Base-by-base conservation (phyloP, 2,329 filamentous ascomycete species). In the Cryoendolithus antarcticus region DNA sequence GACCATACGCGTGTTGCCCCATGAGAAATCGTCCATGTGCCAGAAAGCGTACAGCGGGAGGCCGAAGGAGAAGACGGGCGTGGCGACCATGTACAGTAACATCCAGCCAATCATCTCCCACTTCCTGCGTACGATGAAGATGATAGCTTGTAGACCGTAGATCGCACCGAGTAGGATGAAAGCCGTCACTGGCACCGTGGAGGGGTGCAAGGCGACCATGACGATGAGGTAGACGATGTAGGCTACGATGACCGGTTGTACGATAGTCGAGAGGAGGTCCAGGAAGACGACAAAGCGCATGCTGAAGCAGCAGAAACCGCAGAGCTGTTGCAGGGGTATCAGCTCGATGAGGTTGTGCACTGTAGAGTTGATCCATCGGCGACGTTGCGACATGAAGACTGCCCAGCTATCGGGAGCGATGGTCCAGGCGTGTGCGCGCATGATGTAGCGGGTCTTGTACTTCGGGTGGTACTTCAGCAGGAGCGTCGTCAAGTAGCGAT, bases 61-160 rank as follows among this genome's bases (percentile, higher is more conserved):
- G 42, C 75, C 86, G 47, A 93, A 86, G 33, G 84, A 80, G 71
- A 94, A 98, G 47, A 98, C 75, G 1, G 89, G 89, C 45, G 93
- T 82, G 39, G 91, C 89, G 24, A 91, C 47, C 43, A 98, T 75
- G 62, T 98, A 98, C 46, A 98, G 77, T 50, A 98, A 71, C 86
- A 98, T 95, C 91, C 91, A 98, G 29, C 89, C 91, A 51, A 98
- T 82, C 89, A 96, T 96, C 61, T 98, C 89, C 91, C 91, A 98
- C 67, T 95, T 95, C 55, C 89, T 82, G 42, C 86, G 82, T 41
- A 95, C 57, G 54, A 96, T 94, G 69, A 98, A 98, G 61, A 98
- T 95, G 57, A 96, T 80, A 32, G 84, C 89, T 56, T 98, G 91
- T 9, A 98, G 67, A 76, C 91, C 91, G 60, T 96, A 98, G 53